Evolutionary conservation across 768 basidiomycete genomes (phyloP).

Genomic region (Rhizopogon salebrosus): DNA sequence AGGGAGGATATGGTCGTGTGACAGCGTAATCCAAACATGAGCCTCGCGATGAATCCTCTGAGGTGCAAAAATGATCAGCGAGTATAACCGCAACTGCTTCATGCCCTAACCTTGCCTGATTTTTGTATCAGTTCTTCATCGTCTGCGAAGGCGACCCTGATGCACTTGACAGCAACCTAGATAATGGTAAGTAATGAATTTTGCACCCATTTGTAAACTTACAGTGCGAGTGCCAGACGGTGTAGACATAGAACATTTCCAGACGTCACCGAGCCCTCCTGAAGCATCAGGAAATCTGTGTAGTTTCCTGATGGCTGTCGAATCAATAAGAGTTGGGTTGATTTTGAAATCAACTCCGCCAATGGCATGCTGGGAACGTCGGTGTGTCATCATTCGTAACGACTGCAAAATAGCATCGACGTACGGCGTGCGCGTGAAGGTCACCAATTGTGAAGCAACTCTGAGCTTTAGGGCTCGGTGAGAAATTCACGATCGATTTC

Average conservation of each 20-base stretch:
- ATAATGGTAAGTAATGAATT: not conserved
- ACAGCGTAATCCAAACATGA: no score
- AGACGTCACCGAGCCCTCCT: slow-evolving; percentile 2
- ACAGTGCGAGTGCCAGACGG: not conserved
- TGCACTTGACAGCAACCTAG: slow-evolving; percentile 6
- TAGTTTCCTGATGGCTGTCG: not conserved
- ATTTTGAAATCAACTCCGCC: not conserved
- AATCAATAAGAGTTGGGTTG: not conserved
- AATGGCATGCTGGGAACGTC: not conserved
- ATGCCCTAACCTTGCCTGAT: not conserved
- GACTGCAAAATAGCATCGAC: not conserved
- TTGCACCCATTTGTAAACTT: not conserved
- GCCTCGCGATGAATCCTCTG: slow-evolving; percentile 22
- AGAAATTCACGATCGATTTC: not conserved
- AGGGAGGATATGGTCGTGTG: no score
- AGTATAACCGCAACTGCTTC: not conserved
- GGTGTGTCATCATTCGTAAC: not conserved
- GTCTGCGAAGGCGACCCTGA: not conserved
- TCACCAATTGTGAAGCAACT: not conserved
- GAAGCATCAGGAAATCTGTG: not conserved
- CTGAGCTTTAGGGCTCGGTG: not conserved
- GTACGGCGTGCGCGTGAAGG: not conserved
- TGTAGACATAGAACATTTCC: slow-evolving; percentile 7
- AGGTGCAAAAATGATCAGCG: slow-evolving; percentile 2
- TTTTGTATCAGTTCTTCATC: not conserved